These are phyloP conservation scores for Zymoseptoria pseudotritici DNA, from an alignment of 2,329 filamentous ascomycete genomes.

Conservation along the genomic window DNA sequence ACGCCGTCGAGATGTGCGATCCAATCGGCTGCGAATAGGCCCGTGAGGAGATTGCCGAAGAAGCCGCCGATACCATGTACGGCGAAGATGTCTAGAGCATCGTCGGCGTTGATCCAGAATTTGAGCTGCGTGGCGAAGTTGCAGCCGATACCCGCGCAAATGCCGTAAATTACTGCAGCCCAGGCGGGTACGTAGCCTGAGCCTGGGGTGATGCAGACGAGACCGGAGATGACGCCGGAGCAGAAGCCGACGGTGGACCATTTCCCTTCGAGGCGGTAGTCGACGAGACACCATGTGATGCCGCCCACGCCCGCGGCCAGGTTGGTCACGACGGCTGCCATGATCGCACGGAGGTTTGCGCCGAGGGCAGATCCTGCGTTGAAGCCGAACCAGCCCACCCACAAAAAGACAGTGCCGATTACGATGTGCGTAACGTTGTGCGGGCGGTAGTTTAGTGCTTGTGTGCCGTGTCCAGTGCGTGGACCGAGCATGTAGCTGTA, in stretches of 20 bases:
- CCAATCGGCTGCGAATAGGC: conserved; percentile 76
- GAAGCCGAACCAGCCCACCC: conserved; percentile 83
- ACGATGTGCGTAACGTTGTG: conserved; percentile 92
- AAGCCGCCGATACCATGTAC: conserved; percentile 73
- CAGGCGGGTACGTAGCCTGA: conserved; percentile 81
- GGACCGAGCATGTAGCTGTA: conserved; percentile 91
- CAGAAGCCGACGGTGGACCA: conserved; percentile 94
- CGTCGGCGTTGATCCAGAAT: conserved; percentile 72
- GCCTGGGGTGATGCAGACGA: conserved; percentile 82
- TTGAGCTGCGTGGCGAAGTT: conserved; percentile 91
- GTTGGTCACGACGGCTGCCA: conserved; percentile 82
- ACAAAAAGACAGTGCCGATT: conserved; percentile 85
- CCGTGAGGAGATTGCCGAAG: conserved; percentile 71
- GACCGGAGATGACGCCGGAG: conserved; percentile 77
- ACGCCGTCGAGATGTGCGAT: conserved; percentile 72
- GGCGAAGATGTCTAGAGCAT: conserved; percentile 82
- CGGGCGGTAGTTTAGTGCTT: conserved; percentile 83
- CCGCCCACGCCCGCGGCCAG: conserved; percentile 76
- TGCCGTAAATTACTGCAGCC: conserved; percentile 72
- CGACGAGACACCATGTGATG: conserved; percentile 81
- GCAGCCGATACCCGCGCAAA: conserved; percentile 67
- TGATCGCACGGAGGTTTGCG: conserved; percentile 63
- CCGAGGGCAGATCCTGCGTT: conserved; percentile 94
- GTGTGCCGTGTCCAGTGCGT: conserved; percentile 73
- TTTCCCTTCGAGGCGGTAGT: conserved; percentile 82